These are phyloP conservation scores for Cymbopogon flexuosus DNA, from an alignment of 202 grass and related monocot genomes.

Conservation along the genomic window DNA sequence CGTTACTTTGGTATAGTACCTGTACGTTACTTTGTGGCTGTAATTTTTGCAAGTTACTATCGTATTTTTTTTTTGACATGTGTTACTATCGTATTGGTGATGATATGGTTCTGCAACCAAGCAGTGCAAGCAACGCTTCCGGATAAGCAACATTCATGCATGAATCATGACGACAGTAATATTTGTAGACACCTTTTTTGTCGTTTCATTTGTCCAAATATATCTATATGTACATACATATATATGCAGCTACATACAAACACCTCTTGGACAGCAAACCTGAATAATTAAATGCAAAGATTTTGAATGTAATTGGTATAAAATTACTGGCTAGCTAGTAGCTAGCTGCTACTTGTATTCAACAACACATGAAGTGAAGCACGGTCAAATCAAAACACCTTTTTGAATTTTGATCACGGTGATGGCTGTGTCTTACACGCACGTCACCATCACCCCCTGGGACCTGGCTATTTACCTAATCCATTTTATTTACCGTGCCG, in stretches of 20 bases:
- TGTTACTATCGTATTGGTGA: background rate
- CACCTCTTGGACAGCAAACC: conserved; percentile 14
- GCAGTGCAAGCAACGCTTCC: conserved; percentile 40
- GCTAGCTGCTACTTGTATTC: background rate
- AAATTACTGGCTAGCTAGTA: background rate
- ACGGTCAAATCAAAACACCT: background rate
- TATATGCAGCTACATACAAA: background rate
- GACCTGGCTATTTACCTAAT: background rate
- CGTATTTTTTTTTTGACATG: no score
- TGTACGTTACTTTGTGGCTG: background rate
- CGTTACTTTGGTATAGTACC: background rate
- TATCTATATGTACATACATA: background rate
- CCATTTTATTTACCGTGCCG: background rate
- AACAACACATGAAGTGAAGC: background rate
- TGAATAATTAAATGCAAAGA: background rate
- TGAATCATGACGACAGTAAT: background rate
- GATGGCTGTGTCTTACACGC: background rate
- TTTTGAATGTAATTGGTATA: background rate
- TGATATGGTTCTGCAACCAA: background rate
- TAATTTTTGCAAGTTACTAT: background rate
- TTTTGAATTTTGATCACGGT: background rate
- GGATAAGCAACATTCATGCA: conserved; percentile 33
- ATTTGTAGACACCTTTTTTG: background rate
- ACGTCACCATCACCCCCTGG: background rate
- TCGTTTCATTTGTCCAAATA: background rate